Base-by-base conservation (phyloP, 148 eudicot species). In the Agrostemma githago region DNA sequence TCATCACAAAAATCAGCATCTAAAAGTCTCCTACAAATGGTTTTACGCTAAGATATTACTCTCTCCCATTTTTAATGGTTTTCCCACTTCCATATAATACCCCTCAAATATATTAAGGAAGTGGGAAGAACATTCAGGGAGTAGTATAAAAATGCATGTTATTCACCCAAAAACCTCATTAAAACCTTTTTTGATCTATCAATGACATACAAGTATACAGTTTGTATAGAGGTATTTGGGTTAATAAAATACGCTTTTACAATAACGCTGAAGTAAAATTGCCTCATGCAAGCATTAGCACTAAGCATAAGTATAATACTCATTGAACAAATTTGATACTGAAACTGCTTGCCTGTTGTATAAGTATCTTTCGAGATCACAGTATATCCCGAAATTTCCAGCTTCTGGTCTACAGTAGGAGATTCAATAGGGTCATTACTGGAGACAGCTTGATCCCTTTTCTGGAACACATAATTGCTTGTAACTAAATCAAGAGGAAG, bases 381-480 rank as follows among this genome's bases (percentile, higher is more conserved):
- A 60, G 70, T 73, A 71, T 42, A 69, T 56, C 62, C 57, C 72
- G 80, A 62, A 41, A 68, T 63, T 73, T 80, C 74, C 79, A 46
- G 62, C 39, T 68, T 56, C 39, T 68, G 79, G 62, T 69, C 80
- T 72, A 56, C 63, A 12, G 60, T 26, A 48, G 70, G 54, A 37
- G 69, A 39, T 12, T 17, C 70, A 48, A 48, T 65, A 59, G 20
- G 12, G 37, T 54, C 78, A 54, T 54, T 72, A 46, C 73, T 73
- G 42, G 72, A 62, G 76, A 62, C 74, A 59, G 76, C 65, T n/a
- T 74, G 69, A 74, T 79, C 81, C 77, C 84, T 82, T 77, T 79
- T 90, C 78, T 86, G 92, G 76, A 86, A 72, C 34, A 82, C 80
- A 73, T 75, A 83, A 64, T 82, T 85, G 6, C 76, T 84, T 41